Evolutionary conservation across 1,284 basidiomycete species (phyloP), one percentile per base, ranked within the genome.

Genomic region (Leucoagaricus sp.): DNA sequence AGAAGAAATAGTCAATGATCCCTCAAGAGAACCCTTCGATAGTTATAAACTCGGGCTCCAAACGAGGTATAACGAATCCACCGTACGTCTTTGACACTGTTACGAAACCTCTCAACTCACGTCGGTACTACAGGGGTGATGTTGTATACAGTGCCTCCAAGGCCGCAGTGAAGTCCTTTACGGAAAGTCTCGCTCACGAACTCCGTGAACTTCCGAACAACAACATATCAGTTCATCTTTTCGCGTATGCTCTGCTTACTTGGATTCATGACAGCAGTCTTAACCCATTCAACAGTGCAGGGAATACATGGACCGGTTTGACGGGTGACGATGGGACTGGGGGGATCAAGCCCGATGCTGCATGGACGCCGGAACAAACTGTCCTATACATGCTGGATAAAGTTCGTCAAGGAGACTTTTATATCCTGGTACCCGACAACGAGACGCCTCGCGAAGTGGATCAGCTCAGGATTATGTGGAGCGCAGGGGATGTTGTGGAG

Each of bases 11-110:
- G 77, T 77, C 77, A 47, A 91, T 93, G 89, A 78, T 91, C 25
- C 82, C 87, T 65, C 89, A 94, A 69, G 93, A 95, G 72, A 96
- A 94, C 72, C 85, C 83, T 15, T 81, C 89, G 4, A 80, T 93
- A 55, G 87, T 97, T 58, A 91, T 96, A 75, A 94, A 91, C 69
- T 96, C 94, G 10, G 94, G 94, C 1, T 93, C 91, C 57, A 96
- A 96, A 77, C 91, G 96, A 71, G 93, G 93, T 42, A 93, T 95
- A 73, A 94, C 92, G 8, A 93, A 92, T 73, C 92, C 93, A 46
- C 93, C 93, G 89, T 93, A 71, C 58, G 88, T 81, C 79, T 15
- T 36, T 48, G n/a, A n/a, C n/a, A n/a, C n/a, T 46, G 3, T 26
- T 29, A 8, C 17, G 12, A 28, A 46, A 13, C 15, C n/a, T n/a